These are phyloP conservation scores for Ophiostoma sp. DNA, from an alignment of 2,329 filamentous ascomycete genomes.

Conservation along the genomic window DNA sequence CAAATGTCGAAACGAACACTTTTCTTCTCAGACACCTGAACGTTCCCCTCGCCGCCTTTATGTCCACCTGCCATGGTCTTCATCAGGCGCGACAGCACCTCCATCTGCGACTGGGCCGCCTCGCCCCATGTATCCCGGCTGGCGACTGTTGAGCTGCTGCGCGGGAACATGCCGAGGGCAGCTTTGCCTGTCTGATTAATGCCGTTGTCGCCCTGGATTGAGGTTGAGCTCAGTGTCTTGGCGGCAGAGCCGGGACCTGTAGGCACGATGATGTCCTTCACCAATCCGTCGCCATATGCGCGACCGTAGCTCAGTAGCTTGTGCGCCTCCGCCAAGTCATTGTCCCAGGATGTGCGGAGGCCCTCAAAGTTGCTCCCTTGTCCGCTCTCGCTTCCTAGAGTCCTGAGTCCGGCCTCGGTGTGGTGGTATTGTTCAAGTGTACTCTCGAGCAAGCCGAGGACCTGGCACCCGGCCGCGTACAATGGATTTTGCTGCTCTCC, in stretches of 20 bases:
- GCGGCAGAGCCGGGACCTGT: constrained; percentile 13
- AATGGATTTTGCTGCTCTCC: constrained; percentile 16
- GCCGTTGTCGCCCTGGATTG: not conserved
- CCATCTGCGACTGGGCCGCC: constrained; percentile 24
- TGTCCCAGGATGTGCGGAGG: constrained; percentile 21
- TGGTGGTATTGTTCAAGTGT: constrained; percentile 22
- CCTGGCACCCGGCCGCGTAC: constrained; percentile 19
- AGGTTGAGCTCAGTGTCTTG: not conserved
- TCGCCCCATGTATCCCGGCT: constrained; percentile 25
- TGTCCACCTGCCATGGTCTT: constrained; percentile 21
- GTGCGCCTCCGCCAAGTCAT: constrained; percentile 24
- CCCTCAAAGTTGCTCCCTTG: not conserved
- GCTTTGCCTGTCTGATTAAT: constrained; percentile 25
- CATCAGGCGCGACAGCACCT: constrained; percentile 22
- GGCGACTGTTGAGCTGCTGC: constrained; percentile 21
- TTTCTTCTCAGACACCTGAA: constrained; percentile 3
- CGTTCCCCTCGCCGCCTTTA: not conserved
- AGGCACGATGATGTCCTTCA: constrained; percentile 26
- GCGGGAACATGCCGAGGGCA: constrained; percentile 25
- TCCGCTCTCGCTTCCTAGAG: not conserved
- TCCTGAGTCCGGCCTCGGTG: constrained; percentile 17
- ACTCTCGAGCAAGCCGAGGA: constrained; percentile 20
- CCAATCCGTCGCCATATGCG: constrained; percentile 26
- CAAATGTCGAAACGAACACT: constrained; percentile 21
- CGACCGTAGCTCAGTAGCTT: constrained; percentile 27